Evolutionary conservation across 306 rosid genomes (phyloP).

Genomic region (Hippophae tibetana): DNA sequence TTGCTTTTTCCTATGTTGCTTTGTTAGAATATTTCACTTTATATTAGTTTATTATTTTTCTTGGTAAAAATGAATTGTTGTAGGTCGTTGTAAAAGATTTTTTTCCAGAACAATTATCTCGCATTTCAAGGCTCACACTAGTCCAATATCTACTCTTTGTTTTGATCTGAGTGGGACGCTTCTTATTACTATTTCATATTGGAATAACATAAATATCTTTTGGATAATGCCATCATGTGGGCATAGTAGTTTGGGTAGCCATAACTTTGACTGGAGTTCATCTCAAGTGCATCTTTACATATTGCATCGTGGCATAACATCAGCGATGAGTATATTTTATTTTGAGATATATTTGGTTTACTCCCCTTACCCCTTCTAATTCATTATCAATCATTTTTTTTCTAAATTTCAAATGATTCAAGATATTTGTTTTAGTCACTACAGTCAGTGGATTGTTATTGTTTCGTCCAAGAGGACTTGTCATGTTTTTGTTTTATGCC

Average conservation of each 20-base stretch:
- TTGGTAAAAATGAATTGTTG: conserved; percentile 3
- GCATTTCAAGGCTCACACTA: too few relatives aligned
- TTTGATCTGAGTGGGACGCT: too few relatives aligned
- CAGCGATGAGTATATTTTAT: conserved; percentile 19
- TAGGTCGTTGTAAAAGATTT: conserved; percentile 78
- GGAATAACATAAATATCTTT: conserved; percentile 35
- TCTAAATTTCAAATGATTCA: conserved; percentile 47
- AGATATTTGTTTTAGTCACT: too few relatives aligned
- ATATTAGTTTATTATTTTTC: conserved; percentile 10
- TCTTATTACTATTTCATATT: too few relatives aligned
- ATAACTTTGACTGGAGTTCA: conserved; percentile 45
- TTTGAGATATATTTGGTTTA: conserved; percentile 13
- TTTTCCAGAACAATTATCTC: conserved; percentile 44
- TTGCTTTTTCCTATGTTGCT: not conserved
- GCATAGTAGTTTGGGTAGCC: conserved; percentile 45
- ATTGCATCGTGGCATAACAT: conserved; percentile 84
- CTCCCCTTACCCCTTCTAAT: conserved; percentile 7
- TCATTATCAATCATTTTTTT: conserved; percentile 5
- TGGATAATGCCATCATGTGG: conserved; percentile 69
- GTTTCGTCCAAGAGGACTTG: conserved; percentile 91
- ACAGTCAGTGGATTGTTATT: conserved; percentile 42
- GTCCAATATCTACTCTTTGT: too few relatives aligned
- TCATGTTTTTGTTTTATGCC: conserved; percentile 70
- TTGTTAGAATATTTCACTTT: conserved; percentile 3
- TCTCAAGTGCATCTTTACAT: conserved; percentile 84